These are phyloP conservation scores for Kodamaea suecica DNA, from an alignment of 1,139 yeast species.

Conservation along the genomic window DNA sequence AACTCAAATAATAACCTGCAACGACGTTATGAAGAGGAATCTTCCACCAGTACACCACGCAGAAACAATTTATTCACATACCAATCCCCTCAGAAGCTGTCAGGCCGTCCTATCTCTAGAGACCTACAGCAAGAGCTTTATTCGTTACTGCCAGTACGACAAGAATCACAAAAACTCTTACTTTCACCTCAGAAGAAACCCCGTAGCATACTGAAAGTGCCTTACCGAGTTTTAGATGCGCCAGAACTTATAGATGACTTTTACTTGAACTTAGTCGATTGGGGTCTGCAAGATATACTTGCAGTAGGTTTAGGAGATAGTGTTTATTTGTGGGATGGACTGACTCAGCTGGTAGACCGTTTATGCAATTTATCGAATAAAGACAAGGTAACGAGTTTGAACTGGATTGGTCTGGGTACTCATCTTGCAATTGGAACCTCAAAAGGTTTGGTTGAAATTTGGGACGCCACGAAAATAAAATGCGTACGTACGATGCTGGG, in stretches of 20 bases:
- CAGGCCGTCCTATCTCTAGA: conserved; percentile 50
- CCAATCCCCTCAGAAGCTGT: conserved; percentile 60
- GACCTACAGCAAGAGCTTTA: conserved; percentile 72
- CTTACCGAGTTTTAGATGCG: conserved; percentile 92
- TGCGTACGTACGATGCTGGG: conserved; percentile 92
- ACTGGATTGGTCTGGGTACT: conserved; percentile 94
- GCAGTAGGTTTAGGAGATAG: conserved; percentile 90
- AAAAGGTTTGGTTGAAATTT: conserved; percentile 84
- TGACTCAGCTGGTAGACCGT: conserved; percentile 78
- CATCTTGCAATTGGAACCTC: conserved; percentile 92
- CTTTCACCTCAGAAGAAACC: conserved; percentile 80
- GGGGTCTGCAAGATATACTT: conserved; percentile 88
- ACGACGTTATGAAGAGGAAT: conserved; percentile 19
- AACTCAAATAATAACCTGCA: conserved; percentile 2
- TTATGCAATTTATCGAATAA: conserved; percentile 64
- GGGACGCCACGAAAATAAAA: conserved; percentile 88
- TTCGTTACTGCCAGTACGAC: conserved; percentile 83
- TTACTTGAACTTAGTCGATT: conserved; percentile 85
- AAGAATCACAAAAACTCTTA: conserved; percentile 76
- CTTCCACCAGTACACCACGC: conserved; percentile 49
- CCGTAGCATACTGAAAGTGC: conserved; percentile 77
- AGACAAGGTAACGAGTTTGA: conserved; percentile 75
- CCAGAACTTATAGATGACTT: conserved; percentile 95
- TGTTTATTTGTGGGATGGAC: conserved; percentile 89
- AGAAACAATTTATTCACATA: conserved; percentile 63